Base-by-base conservation (phyloP, 164 flowering plant genomes). In the Magnolia kwangsiensis region DNA sequence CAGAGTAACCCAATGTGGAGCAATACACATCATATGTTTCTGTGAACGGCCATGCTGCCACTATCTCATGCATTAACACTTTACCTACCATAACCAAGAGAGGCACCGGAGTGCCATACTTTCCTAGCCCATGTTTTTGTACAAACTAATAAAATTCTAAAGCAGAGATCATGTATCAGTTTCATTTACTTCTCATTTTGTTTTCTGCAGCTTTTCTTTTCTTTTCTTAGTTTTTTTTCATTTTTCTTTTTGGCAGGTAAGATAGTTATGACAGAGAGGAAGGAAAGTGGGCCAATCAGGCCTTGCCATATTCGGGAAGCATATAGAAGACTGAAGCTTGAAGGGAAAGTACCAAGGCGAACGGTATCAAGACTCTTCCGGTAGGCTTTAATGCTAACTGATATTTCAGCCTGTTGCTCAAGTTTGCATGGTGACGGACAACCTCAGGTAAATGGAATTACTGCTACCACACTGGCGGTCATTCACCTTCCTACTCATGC, bases 261-360 rank as follows among this genome's bases (percentile, higher is more conserved):
- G 84, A 78, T 88, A 3, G 91, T 96, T 51, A 96, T 96, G 97
- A 77, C 85, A 1, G 97, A 96, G 87, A 89, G 99, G 76, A 90
- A 81, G 20, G 99, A 96, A 37, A 75, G 83, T 16, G 98, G 98
- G 24, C 97, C 98, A 18, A 90, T 96, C 78, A 87, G 98, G 85
- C 98, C 99, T 55, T 90, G 96, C 87, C 98, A 94, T 83, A 88
- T 96, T 23, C 85, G 97, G 77, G 98, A 94, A 89, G 91, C 98
- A 27, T 90, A 86, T 79, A 84, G 99, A 84, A 90, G 98, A 76
- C 84, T 94, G 69, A 96, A 94, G 85, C 91, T 90, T 58, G 99
- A 96, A 78, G 97, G 97, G 45, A 96, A 96, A 81, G 82, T 96
- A 66, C 97, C 96, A 4, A 89, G 81, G 79, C 88, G 86, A 81